Evolutionary conservation across 73 alveolate species (phyloP), one percentile per base, ranked within the genome.

Genomic region (Paramecium sonneborni): DNA sequence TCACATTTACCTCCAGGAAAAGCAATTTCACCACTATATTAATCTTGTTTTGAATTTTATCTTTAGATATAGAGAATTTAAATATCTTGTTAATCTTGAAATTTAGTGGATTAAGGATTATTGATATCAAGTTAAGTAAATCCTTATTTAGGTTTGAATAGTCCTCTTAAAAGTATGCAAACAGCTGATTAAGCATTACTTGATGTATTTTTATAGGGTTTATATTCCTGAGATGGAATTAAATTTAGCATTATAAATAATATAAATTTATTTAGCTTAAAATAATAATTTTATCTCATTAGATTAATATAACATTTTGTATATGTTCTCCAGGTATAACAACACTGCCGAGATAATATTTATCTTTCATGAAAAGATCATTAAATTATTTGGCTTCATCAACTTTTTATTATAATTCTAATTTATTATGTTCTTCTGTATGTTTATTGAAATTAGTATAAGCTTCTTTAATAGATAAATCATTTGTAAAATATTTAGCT

Each of bases 1-100:
- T 88, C 93, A 18, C 39, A 76, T 70, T 88, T 88, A 24, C 93
- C 93, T 20, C 93, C 93, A 10, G 93, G 93, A 74, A 88, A 88
- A 5, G 90, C 88, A 68, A 88, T 70, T 62, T 88, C 43, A 10
- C 93, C 93, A 41, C 85, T 41, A 68, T 88, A 84, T 38, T 35
- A 46, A 69, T 88, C 93, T 26, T 58, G 69, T 21, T 37, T 34
- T 12, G 87, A 74, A 15, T 74, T 32, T 35, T 74, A 39, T 37
- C 87, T 74, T 74, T 74, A 74, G 9, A 74, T 74, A 74, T 37
- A 74, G 8, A 74, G 58, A n/a, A 74, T 18, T 39, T 74, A 62
- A 74, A 74, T 34, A 37, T 74, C 35, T 74, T 74, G 4, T n/a
- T 34, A 21, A 12, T 74, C 32, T 74, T 18, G 68, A 37, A 74